Base-by-base conservation (phyloP, 352 stramenopile species). In the Globisporangium middletonii region DNA sequence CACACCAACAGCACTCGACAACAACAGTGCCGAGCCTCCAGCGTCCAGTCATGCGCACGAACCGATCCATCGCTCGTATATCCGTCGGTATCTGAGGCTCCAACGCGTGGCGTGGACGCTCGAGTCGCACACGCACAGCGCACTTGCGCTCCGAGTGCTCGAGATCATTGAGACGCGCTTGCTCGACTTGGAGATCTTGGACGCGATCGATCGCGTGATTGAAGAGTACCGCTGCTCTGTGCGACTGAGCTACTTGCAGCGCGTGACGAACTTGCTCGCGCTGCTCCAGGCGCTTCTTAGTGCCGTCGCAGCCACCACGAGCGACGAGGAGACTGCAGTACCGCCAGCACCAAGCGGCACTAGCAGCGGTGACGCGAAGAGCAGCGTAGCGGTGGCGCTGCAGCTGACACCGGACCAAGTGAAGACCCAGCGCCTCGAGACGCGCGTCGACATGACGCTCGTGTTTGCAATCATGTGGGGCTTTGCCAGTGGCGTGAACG, bases 381-480 rank as follows among this genome's bases (percentile, higher is more conserved):
- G 41, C 15, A 16, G 15, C 18, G n/a, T 2, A 19, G 3, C 41
- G 4, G 41, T 9, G 41, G 13, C n/a, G 41, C 41, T 18, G 1
- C 23, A 15, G 12, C n/a, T 23, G 13, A 2, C 9, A 16, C 13
- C 11, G 13, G 33, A 38, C 33, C 33, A 38, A 38, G 5, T 38
- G 33, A 38, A 38, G 33, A 12, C 33, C 2, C 4, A 50, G 30
- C 65, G 23, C 23, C n/a, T 67, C 5, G 12, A 69, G 27, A 62
- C 72, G 11, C 72, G 73, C 0, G 69, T 90, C 4, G 70, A 82
- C n/a, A 78, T 88, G 73, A 63, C 64, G 2, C 55, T 79, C 2
- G 42, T 80, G 2, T 85, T 82, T 43, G 72, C 75, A 13, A 50
- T 88, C 5, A 38, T 88, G 12, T 88, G 79, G 77, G 73, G 73